phyloP scores from a whole-genome alignment of 1,284 basidiomycete genomes.

The Ustilago lituana region DNA sequence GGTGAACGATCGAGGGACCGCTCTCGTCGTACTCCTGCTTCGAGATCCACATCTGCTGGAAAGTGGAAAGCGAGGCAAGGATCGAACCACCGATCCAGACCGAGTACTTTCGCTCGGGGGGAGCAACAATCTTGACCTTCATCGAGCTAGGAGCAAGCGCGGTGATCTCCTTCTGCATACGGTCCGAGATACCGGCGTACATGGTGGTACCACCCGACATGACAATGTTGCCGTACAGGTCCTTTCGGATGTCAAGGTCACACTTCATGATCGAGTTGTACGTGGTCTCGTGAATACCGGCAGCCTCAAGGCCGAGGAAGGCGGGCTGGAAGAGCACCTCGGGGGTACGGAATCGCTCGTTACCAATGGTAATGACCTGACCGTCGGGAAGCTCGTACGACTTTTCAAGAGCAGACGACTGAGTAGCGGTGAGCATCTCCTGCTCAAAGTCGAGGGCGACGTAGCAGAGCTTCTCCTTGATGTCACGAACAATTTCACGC shows the following conservation, averaged over 20 bases:
- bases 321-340: slow-evolving; percentile 97
- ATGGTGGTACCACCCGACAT: slow-evolving; percentile 96
- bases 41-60: slow-evolving; percentile 91
- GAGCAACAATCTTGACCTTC: slow-evolving; percentile 77
- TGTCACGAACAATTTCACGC: slow-evolving; percentile 94
- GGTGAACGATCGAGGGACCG: slow-evolving; percentile 65
- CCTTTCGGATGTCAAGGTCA: slow-evolving; percentile 75
- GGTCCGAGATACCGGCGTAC: slow-evolving; percentile 96
- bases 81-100: slow-evolving; percentile 99
- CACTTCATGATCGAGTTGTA: slow-evolving; percentile 86
- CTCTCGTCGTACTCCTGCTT: slow-evolving; percentile 74
- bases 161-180: slow-evolving; percentile 97
- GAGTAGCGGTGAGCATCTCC: slow-evolving; percentile 90
- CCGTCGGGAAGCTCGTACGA: slow-evolving; percentile 95
- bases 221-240: slow-evolving; percentile 92
- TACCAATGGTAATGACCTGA: slow-evolving; percentile 95
- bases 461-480: slow-evolving; percentile 98
- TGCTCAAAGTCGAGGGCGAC: slow-evolving; percentile 97
- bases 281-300: slow-evolving; percentile 94
- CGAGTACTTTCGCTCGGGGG: slow-evolving; percentile 70
- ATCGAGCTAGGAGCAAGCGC: slow-evolving; percentile 80
- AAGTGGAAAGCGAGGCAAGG: slow-evolving; percentile 91
- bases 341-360: slow-evolving; percentile 95
- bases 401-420: slow-evolving; percentile 92
- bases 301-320: slow-evolving; percentile 89